Conservation (phyloP, 306 rosid genomes). For the Fagus crenata region DNA sequence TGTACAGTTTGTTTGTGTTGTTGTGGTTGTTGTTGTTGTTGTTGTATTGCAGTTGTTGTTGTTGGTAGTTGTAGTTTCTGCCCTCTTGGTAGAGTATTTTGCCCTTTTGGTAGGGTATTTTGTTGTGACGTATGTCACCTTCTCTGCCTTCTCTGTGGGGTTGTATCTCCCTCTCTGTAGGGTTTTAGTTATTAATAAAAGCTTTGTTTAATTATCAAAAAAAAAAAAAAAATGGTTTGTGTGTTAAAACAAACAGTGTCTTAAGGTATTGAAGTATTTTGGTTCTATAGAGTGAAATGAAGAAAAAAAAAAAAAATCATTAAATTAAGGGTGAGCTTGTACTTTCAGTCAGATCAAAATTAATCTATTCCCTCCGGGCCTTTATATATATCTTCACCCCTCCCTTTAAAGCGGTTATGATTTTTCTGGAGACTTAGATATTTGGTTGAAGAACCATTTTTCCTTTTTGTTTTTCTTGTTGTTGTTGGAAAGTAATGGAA, state of each 20-base stretch:
- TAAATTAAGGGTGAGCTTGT: constrained; percentile 14
- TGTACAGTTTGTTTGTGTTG: too few relatives aligned
- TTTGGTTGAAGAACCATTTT: constrained; percentile 30
- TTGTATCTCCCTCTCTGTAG: too few relatives aligned
- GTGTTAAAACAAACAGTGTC: background rate
- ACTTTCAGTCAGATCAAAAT: background rate
- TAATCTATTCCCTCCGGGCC: constrained; percentile 13
- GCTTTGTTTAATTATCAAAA: too few relatives aligned
- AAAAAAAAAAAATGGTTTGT: too few relatives aligned
- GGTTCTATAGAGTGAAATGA: background rate
- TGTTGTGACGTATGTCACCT: too few relatives aligned
- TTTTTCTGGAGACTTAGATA: constrained; percentile 38
- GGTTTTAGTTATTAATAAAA: too few relatives aligned
- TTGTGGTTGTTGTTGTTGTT: too few relatives aligned
- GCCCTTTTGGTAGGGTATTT: too few relatives aligned
- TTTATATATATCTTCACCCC: constrained; percentile 24
- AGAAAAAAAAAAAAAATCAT: background rate
- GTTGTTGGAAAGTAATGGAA: constrained; percentile 53
- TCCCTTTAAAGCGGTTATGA: constrained; percentile 26
- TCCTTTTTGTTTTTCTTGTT: constrained; percentile 11
- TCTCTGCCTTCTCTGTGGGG: too few relatives aligned
- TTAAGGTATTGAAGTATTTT: background rate
- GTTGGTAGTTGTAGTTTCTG: too few relatives aligned
- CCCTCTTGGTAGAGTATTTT: too few relatives aligned
- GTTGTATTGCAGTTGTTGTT: too few relatives aligned